These are phyloP conservation scores for Miscanthus lutarioriparius DNA, from an alignment of 176 grass and related monocot species.

Conservation along the genomic window DNA sequence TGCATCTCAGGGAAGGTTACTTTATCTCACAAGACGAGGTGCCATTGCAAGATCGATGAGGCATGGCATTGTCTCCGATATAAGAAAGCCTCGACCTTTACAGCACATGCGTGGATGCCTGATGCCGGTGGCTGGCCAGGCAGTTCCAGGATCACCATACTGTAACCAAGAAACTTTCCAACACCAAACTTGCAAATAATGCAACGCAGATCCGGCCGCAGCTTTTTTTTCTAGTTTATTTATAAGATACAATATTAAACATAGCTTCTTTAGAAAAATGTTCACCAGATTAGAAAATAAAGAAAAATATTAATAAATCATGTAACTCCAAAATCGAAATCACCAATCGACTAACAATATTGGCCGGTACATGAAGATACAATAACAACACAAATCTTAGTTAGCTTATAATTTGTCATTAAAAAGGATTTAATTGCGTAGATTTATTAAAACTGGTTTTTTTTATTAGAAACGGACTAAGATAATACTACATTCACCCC, in stretches of 20 bases:
- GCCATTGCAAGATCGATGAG: conserved; percentile 23
- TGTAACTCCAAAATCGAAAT: background rate
- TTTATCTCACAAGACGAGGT: conserved; percentile 29
- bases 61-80: conserved; percentile 21
- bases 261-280: background rate
- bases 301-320: background rate
- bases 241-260: background rate
- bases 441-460: no score
- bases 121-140: conserved; percentile 11
- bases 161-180: background rate
- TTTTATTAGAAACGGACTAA: no score
- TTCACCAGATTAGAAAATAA: background rate
- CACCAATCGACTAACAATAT: background rate
- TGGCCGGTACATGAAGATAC: background rate
- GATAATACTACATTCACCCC: no score
- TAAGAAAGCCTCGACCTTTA: conserved; percentile 18
- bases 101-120: conserved; percentile 44
- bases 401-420: no score
- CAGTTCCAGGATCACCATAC: conserved; percentile 9
- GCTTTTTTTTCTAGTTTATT: background rate
- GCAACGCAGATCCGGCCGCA: background rate
- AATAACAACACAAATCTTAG: background rate
- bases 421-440: no score
- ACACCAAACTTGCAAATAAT: conserved; percentile 13
- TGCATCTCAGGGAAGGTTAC: conserved; percentile 13